phyloP scores from a whole-genome alignment of 495 filamentous ascomycete genomes.

The Letharia columbiana region DNA sequence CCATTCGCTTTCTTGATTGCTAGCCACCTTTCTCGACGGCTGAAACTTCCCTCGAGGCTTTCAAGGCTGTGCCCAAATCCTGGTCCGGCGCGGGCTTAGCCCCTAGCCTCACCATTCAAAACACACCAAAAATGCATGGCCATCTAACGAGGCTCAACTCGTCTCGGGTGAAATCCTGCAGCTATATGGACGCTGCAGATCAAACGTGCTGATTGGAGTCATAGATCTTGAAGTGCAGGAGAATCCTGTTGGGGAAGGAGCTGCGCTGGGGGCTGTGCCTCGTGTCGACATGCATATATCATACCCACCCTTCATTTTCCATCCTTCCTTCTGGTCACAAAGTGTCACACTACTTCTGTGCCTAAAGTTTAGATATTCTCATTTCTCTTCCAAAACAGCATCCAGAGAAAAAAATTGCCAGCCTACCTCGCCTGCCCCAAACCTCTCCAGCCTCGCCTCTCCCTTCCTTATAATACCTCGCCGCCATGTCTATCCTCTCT shows the following conservation, averaged over 20 bases:
- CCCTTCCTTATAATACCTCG: not conserved
- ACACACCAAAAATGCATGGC: not conserved
- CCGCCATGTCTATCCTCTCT: slow-evolving; percentile 25
- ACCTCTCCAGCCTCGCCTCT: not conserved
- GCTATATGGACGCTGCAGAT: not conserved
- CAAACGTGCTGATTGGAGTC: not conserved
- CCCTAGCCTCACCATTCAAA: not conserved
- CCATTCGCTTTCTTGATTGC: not conserved
- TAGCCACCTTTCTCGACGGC: not conserved
- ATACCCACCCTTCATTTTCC: not conserved
- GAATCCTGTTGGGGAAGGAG: not conserved
- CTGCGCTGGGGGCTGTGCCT: not conserved
- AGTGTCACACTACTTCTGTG: not conserved
- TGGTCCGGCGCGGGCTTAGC: not conserved
- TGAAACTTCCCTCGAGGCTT: not conserved
- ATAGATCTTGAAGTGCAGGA: not conserved
- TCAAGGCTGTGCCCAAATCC: not conserved
- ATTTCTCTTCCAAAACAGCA: not conserved
- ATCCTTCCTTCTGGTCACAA: not conserved
- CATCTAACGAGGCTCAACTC: not conserved
- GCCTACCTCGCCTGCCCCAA: not conserved
- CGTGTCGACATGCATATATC: not conserved
- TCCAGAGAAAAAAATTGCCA: not conserved
- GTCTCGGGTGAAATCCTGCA: not conserved
- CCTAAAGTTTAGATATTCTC: not conserved